These are phyloP conservation scores for Trichosporon inkin DNA, from an alignment of 1,284 basidiomycete species.

Conservation along the genomic window DNA sequence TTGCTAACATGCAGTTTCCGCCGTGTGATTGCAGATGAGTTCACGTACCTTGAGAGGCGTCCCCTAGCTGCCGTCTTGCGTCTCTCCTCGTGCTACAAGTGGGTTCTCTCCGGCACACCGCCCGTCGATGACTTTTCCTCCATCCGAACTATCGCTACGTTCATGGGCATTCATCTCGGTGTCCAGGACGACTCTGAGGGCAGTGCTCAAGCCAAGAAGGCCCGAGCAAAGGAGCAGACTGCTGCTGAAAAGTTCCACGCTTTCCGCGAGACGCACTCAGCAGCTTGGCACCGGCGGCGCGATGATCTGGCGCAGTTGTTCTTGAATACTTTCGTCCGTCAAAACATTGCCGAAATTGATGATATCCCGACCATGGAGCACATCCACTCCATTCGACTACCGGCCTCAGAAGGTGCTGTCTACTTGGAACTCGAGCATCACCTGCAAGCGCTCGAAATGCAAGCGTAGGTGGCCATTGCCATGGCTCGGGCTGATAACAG, in stretches of 20 bases:
- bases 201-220: slow-evolving; percentile 67
- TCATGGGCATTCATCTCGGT: slow-evolving; percentile 80
- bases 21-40: slow-evolving; percentile 87
- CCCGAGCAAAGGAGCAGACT: slow-evolving; percentile 75
- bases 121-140: slow-evolving; percentile 87
- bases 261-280: slow-evolving; percentile 86
- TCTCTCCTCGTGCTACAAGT: slow-evolving; percentile 72
- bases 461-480: slow-evolving; percentile 33
- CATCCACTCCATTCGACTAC: slow-evolving; percentile 66
- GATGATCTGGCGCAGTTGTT: slow-evolving; percentile 79
- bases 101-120: slow-evolving; percentile 95
- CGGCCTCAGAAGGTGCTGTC: slow-evolving; percentile 89
- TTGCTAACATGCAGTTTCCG: slow-evolving; percentile 55
- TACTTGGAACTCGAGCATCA: slow-evolving; percentile 96
- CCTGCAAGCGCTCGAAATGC: slow-evolving; percentile 57
- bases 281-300: slow-evolving; percentile 86
- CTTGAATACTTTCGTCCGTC: slow-evolving; percentile 76
- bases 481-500: slow-evolving; percentile 44
- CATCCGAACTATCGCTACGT: slow-evolving; percentile 71
- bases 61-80: slow-evolving; percentile 72
- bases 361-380: slow-evolving; percentile 79
- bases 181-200: slow-evolving; percentile 85
- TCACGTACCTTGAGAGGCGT: slow-evolving; percentile 83
- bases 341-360: slow-evolving; percentile 95
- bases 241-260: slow-evolving; percentile 91